A percentile compares a stretch with the other conserved stretches of the same genome.
Conservation (phyloP, 768 basidiomycete genomes). For the Hypholoma fasciculare region DNA sequence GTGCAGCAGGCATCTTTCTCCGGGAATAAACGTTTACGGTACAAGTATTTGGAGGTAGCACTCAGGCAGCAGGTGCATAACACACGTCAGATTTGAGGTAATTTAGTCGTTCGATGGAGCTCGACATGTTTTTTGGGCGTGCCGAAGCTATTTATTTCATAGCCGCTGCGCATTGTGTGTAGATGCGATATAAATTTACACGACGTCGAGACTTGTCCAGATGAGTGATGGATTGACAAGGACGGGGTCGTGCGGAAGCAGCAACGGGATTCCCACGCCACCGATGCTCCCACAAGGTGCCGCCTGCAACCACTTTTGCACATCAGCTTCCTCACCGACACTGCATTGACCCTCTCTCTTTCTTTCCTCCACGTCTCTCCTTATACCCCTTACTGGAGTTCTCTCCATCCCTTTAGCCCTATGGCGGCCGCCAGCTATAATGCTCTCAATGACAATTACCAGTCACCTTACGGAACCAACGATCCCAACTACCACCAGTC, state of each 20-base stretch:
- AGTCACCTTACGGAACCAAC: constrained; percentile 45
- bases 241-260: not conserved
- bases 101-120: not conserved
- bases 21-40: constrained; percentile 37
- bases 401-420: constrained; percentile 24
- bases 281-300: constrained; percentile 9
- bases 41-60: too few relatives aligned
- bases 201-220: not conserved
- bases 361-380: constrained; percentile 16
- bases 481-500: constrained; percentile 73
- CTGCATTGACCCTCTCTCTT: constrained; percentile 7
- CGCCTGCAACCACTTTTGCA: constrained; percentile 7
- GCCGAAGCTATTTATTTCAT: not conserved
- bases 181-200: not conserved
- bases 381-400: constrained; percentile 20
- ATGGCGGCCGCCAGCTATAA: constrained; percentile 36
- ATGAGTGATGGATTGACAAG: not conserved
- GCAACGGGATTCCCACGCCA: constrained; percentile 17
- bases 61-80: too few relatives aligned
- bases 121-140: not conserved
- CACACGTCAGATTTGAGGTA: too few relatives aligned
- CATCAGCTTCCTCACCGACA: constrained; percentile 4
- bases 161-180: constrained; percentile 1
- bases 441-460: constrained; percentile 19
- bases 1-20: constrained; percentile 78